Evolutionary conservation across 1,284 basidiomycete genomes (phyloP).

Genomic region (Flammula alnicola): DNA sequence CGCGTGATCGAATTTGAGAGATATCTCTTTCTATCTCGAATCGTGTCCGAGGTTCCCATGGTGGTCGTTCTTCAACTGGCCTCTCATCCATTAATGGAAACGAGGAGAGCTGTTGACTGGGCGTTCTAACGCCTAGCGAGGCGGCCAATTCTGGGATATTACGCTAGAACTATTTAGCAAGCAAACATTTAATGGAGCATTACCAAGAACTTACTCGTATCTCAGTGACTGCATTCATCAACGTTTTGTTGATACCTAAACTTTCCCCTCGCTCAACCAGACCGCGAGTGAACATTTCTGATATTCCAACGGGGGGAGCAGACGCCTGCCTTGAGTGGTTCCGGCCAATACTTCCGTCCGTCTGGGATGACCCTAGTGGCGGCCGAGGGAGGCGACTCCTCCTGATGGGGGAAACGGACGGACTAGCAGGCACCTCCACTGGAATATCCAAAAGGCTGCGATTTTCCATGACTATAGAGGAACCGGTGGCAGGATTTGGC

Average conservation of each 20-base stretch:
- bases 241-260: conserved; percentile 78
- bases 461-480: conserved; percentile 81
- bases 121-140: conserved; percentile 61
- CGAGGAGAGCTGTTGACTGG: conserved; percentile 48
- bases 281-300: conserved; percentile 74
- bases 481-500: conserved; percentile 73
- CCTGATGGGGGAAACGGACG: conserved; percentile 44
- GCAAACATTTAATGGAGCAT: neutral
- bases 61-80: conserved; percentile 55
- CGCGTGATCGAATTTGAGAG: conserved; percentile 51
- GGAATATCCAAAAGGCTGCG: conserved; percentile 71
- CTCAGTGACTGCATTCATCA: conserved; percentile 78
- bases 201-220: conserved; percentile 53
- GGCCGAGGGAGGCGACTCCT: conserved; percentile 26
- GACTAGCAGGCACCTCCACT: conserved; percentile 62
- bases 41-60: conserved; percentile 67
- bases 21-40: conserved; percentile 72
- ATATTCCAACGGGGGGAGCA: conserved; percentile 53
- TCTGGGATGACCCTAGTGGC: conserved; percentile 25
- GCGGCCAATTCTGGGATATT: conserved; percentile 82
- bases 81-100: conserved; percentile 72
- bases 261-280: conserved; percentile 78
- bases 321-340: conserved; percentile 47
- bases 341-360: conserved; percentile 21
- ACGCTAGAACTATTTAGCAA: conserved; percentile 49